Conservation (phyloP, 305 asterid species). For the Rubia tinctorum region DNA sequence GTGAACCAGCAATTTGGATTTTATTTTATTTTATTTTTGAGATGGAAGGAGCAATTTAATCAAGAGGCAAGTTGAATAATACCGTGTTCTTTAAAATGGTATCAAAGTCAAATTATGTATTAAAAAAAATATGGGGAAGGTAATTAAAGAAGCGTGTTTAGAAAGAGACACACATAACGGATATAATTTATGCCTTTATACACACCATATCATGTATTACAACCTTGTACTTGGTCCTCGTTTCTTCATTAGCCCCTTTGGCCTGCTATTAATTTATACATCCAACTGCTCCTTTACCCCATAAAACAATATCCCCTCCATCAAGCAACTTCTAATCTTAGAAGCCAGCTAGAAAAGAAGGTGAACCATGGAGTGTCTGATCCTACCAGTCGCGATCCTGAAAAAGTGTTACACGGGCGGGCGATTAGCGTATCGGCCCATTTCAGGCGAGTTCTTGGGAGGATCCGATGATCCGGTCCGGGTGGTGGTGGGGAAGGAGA, state of each 20-base stretch:
- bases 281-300: not conserved
- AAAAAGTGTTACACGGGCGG: slow-evolving; percentile 26
- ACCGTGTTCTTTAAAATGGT: not conserved
- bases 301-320: not conserved
- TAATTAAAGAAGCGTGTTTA: not conserved
- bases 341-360: not conserved
- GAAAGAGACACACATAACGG: not conserved
- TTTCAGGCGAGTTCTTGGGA: slow-evolving; percentile 14
- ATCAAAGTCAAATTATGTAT: not conserved
- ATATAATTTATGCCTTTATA: not conserved
- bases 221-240: not conserved
- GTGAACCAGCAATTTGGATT: too few relatives aligned
- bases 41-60: too few relatives aligned
- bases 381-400: slow-evolving; percentile 28
- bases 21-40: too few relatives aligned
- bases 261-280: not conserved
- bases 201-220: not conserved
- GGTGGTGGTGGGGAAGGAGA: slow-evolving; percentile 40
- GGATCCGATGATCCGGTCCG: slow-evolving; percentile 21
- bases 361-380: slow-evolving; percentile 33
- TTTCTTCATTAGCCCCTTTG: not conserved
- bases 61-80: not conserved
- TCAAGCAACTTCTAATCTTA: not conserved
- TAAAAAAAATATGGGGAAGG: not conserved
- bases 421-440: slow-evolving; percentile 27